Conservation (phyloP, 129 eudicot genomes). For the Sambucus nigra region DNA sequence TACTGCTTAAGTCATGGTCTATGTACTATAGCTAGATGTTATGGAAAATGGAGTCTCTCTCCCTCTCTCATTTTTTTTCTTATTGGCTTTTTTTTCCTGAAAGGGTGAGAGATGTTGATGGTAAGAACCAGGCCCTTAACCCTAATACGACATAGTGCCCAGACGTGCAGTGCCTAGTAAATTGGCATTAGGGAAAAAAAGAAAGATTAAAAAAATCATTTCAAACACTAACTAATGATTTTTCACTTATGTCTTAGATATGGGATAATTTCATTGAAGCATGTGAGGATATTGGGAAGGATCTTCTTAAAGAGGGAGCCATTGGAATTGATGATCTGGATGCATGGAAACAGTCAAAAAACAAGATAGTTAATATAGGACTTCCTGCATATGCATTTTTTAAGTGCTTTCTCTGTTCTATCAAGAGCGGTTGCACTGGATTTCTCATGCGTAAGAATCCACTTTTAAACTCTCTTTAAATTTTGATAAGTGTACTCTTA, state of each 20-base stretch:
- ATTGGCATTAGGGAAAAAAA: no score
- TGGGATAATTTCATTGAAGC: conserved; percentile 17
- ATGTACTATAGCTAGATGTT: no score
- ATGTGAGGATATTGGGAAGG: conserved; percentile 19
- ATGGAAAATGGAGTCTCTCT: no score
- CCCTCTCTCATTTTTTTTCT: no score
- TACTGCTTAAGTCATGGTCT: no score
- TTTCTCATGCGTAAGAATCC: conserved; percentile 20
- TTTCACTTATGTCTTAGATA: conserved; percentile 8
- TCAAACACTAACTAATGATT: background rate
- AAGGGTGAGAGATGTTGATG: no score
- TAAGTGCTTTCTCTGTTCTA: conserved; percentile 22
- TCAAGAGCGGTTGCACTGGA: conserved; percentile 17
- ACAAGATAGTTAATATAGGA: conserved; percentile 21
- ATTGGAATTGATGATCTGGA: conserved; percentile 11
- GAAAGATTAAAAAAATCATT: no score
- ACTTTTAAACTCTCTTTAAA: background rate
- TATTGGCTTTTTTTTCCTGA: no score
- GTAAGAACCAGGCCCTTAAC: no score
- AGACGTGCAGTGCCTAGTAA: no score
- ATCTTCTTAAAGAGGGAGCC: conserved; percentile 19
- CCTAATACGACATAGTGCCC: no score
- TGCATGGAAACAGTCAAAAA: conserved; percentile 23
- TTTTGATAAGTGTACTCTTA: no score
- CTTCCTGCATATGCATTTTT: conserved; percentile 24